Evolutionary conservation across 1,139 yeast species (phyloP), one percentile per base, ranked within the genome.

Genomic region (Pichia sp.): DNA sequence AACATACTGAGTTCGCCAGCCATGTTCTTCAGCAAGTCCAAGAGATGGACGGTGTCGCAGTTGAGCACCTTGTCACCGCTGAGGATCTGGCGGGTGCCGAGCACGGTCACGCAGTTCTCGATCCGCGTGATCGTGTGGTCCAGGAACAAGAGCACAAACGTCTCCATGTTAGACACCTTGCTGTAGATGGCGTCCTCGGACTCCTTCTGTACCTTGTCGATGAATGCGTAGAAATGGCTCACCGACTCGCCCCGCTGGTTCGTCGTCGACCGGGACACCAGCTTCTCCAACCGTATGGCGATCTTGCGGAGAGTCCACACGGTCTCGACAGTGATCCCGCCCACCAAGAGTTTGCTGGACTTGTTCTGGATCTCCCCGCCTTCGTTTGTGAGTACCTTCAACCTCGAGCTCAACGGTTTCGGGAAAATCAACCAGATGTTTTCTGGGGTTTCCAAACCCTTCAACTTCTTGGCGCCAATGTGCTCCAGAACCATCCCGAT

Each of bases 361-460:
- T 52, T 67, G 49, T 59, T 64, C 7, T 61, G 58, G 38, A 63
- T 55, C 45, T 59, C 53, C 8, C 67, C 67, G 34, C 62, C 59
- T 57, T 51, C 63, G 57, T 52, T 67, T 56, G 60, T 59, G 41
- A 64, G 43, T 49, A 80, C 67, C 57, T 76, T 79, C 62, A 73
- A 74, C 61, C 97, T 77, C 11, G 86, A 75, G 15, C 77, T 77
- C 56, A 93, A 74, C 47, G 76, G 75, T 57, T 77, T 76, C 2
- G 98, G 95, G 72, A 85, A 92, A 0, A 84, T 83, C 53, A 90
- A 77, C 11, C 96, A 87, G 38, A 95, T 85, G 49, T 80, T 78
- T 67, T 95, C 99, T 1, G 96, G 96, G 43, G 92, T 86, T 79
- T 95, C 99, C 44, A 95, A 77, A 30, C 99, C 99, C 70, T 95